Evolutionary conservation across 208 protist species (phyloP), one percentile per base, ranked within the genome.

Genomic region (Phytomonas serpens): DNA sequence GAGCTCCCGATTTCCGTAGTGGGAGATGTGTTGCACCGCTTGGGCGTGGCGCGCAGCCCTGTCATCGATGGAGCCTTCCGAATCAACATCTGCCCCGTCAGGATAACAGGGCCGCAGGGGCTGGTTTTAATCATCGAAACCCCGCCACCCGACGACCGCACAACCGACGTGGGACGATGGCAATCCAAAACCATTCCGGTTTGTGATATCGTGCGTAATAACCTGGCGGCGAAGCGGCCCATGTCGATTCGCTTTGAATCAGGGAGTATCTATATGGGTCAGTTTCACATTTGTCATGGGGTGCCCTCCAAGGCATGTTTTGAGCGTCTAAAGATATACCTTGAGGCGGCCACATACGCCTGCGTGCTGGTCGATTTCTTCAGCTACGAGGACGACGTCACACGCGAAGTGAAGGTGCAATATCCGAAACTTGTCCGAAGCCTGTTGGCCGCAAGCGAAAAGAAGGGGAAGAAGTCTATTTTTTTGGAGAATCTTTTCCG

Each of bases 341-440:
- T 89, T 36, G 81, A 89, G 76, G 81, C 84, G 4, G 81, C 79
- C 14, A 83, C 81, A 31, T 86, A 89, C 66, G 73, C 83, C 29
- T 89, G 84, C 62, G 77, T 89, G 34, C 73, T 89, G 6, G 67
- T 73, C 11, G 38, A 82, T 29, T 34, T 86, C 34, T 89, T 78
- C 63, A 64, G 78, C 2, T 74, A 83, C 65, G 57, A 70, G 61
- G 77, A 79, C 30, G 47, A 67, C 3, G 70, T 67, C 34, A 14
- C 65, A 42, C 29, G 47, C 64, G 42, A 71, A 62, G 52, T 75
- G 19, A 70, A 72, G 33, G 84, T 89, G 64, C 77, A 80, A 65
- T 89, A 89, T 67, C 84, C 84, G 23, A 77, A 83, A 31, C 74
- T 89, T 10, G 75, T 89, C 11, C 84, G 84, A 16, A 74, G 69